Evolutionary conservation across 2,329 filamentous ascomycete species (phyloP), one percentile per base, ranked within the genome.

Genomic region (Ophiocordyceps polyrhachis-furcata): DNA sequence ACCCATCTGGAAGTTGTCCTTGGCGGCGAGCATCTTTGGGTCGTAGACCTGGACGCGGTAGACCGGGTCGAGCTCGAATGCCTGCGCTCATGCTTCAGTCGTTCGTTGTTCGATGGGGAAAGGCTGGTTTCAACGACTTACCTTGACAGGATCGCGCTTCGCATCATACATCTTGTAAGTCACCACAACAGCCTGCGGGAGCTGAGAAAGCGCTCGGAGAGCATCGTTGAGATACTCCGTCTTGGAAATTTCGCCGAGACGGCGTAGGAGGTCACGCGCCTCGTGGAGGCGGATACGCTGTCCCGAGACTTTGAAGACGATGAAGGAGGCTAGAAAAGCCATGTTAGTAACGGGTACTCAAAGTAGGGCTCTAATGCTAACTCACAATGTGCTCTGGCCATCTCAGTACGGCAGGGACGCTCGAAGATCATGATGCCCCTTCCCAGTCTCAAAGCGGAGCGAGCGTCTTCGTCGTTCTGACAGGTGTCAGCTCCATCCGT

Each of bases 341-440:
- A 35, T 62, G 54, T 64, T 37, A 63, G 55, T 15, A 35, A 47
- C 15, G 7, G 19, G 12, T 29, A 12, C 14, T 29, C 21, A 8
- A 21, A 21, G 15, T 5, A 28, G 21, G 25, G 13, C 9, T 21
- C 25, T 17, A 41, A 13, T 12, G 17, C 21, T 31, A 58, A 49
- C 71, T 62, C 58, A 74, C 76, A 65, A 51, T 76, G 73, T 23
- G 71, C 75, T 49, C 71, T 70, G 19, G 73, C 73, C 57, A 66
- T 71, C 59, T 81, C 76, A 19, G 68, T 72, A 17, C 77, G 73
- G 56, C 72, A 75, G 13, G 68, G 62, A 12, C 77, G 71, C 14
- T 73, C 74, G 40, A 70, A 63, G 44, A 79, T 71, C 3, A 66
- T 48, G 9, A 60, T 54, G 13, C 70, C 70, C 40, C 63, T 65